Percentiles rank a stretch among this genome's conserved stretches.
Conservation (phyloP, 2,329 filamentous ascomycete species). For the Cryoendolithus antarcticus region DNA sequence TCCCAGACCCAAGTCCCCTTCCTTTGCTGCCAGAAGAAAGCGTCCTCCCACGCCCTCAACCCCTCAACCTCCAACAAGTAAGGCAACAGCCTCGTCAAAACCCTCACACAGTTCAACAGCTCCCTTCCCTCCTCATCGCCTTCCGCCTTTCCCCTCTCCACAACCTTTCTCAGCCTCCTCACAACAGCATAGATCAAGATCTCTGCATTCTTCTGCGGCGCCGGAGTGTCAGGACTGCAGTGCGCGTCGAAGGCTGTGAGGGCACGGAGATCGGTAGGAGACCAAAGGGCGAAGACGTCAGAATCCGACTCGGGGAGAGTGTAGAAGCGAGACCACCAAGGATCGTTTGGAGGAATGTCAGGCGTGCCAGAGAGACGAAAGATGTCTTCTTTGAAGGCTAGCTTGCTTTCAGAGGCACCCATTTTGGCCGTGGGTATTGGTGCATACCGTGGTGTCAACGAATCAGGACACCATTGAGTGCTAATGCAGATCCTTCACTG, state of each 20-base stretch:
- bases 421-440: constrained; percentile 35
- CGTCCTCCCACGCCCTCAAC: constrained; percentile 74
- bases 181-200: constrained; percentile 21
- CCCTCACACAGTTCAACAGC: constrained; percentile 87
- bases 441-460: too few relatives aligned
- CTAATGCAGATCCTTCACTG: too few relatives aligned
- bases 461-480: too few relatives aligned
- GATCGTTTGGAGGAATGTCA: constrained; percentile 74
- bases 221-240: constrained; percentile 43
- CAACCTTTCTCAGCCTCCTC: constrained; percentile 8
- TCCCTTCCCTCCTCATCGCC: constrained; percentile 32
- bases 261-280: constrained; percentile 42
- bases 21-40: constrained; percentile 67
- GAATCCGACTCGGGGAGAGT: constrained; percentile 90
- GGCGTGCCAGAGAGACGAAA: constrained; percentile 90
- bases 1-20: constrained; percentile 17
- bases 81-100: constrained; percentile 78
- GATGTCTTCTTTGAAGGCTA: constrained; percentile 97
- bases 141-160: too few relatives aligned
- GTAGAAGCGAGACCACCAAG: constrained; percentile 97
- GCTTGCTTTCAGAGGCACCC: constrained; percentile 97
- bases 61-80: constrained; percentile 85
- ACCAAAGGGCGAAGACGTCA: constrained; percentile 94
- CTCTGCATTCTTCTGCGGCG: constrained; percentile 22
- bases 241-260: constrained; percentile 13